A percentile compares a stretch with the other conserved stretches of the same genome.
Conservation (phyloP, 2,329 filamentous ascomycete species). For the Monosporascus sp. region DNA sequence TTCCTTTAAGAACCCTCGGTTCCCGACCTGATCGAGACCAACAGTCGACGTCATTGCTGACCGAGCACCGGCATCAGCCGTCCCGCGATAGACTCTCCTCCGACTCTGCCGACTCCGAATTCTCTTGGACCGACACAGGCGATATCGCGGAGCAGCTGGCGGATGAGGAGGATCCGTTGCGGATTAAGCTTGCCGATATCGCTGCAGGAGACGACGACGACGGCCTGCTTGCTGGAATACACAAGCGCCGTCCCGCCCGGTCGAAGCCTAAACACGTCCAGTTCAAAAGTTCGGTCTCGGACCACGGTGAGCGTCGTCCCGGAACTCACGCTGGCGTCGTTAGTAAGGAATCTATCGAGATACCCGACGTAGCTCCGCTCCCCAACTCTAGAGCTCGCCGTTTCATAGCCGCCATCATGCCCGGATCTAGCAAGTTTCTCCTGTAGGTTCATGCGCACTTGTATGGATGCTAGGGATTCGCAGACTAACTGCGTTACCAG, state of each 20-base stretch:
- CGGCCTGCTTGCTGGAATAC: conserved; percentile 48
- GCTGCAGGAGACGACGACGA: conserved; percentile 52
- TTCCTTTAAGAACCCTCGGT: conserved; percentile 74
- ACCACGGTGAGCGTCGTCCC: conserved; percentile 28
- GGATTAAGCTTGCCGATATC: conserved; percentile 60
- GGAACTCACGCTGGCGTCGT: conserved; percentile 36
- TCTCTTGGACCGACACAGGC: conserved; percentile 89
- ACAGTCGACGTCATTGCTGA: conserved; percentile 42
- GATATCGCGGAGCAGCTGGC: conserved; percentile 89
- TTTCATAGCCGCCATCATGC: conserved; percentile 79
- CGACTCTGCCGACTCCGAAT: conserved; percentile 58
- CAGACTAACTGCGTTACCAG: conserved; percentile 37
- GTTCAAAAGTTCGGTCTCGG: conserved; percentile 51
- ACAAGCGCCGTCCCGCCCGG: conserved; percentile 35
- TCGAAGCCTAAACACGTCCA: conserved; percentile 58
- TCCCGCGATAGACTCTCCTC: conserved; percentile 40
- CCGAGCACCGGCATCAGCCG: conserved; percentile 35
- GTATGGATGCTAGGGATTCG: neutral
- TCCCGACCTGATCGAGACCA: conserved; percentile 31
- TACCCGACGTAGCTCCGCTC: conserved; percentile 63
- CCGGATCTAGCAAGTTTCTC: conserved; percentile 82
- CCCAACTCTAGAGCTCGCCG: conserved; percentile 62
- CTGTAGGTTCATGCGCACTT: conserved; percentile 51
- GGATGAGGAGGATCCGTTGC: conserved; percentile 76
- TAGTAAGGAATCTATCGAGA: conserved; percentile 73